Percentiles rank a stretch among this genome's conserved stretches.
Evolutionary conservation across 164 flowering plant species (phyloP).

Genomic region (Annona cherimola): DNA sequence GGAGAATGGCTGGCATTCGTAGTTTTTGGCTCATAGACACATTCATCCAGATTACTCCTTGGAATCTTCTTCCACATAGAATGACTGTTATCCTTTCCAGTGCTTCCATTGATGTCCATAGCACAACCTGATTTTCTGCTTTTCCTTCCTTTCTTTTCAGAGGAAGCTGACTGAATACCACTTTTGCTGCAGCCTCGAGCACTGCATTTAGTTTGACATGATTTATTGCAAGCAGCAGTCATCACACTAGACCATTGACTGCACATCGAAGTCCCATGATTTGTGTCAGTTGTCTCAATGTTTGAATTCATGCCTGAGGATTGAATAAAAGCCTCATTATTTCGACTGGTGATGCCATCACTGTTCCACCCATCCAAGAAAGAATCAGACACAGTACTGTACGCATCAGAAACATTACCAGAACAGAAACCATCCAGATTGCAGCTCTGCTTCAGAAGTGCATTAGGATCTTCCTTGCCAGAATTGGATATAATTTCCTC

Average conservation of each 20-base stretch:
- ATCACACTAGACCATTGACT: slow-evolving; percentile 6
- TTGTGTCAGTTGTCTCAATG: background rate
- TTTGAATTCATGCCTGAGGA: slow-evolving; percentile 2
- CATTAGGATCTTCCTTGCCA: slow-evolving; percentile 12
- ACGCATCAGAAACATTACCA: slow-evolving; percentile 14
- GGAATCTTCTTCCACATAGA: slow-evolving; percentile 55
- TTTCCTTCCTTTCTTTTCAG: slow-evolving; percentile 29
- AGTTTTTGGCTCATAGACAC: slow-evolving; percentile 21
- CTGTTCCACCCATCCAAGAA: slow-evolving; percentile 32
- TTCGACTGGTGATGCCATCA: slow-evolving; percentile 16
- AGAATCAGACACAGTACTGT: slow-evolving; percentile 18
- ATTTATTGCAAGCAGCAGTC: slow-evolving; percentile 14
- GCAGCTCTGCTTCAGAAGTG: slow-evolving; percentile 4
- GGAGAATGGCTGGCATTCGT: slow-evolving; percentile 14
- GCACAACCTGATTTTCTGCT: slow-evolving; percentile 14
- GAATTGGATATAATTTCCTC: slow-evolving; percentile 1
- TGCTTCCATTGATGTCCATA: slow-evolving; percentile 24
- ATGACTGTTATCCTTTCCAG: slow-evolving; percentile 41
- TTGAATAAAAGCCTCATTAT: slow-evolving; percentile 8
- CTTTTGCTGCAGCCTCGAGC: slow-evolving; percentile 18
- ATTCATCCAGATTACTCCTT: slow-evolving; percentile 21
- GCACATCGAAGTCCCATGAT: background rate
- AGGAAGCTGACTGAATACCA: slow-evolving; percentile 10
- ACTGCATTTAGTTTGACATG: slow-evolving; percentile 12
- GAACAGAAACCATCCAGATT: slow-evolving; percentile 17